Conservation (phyloP, 345 rosid genomes). For the Gossypium herbaceum region DNA sequence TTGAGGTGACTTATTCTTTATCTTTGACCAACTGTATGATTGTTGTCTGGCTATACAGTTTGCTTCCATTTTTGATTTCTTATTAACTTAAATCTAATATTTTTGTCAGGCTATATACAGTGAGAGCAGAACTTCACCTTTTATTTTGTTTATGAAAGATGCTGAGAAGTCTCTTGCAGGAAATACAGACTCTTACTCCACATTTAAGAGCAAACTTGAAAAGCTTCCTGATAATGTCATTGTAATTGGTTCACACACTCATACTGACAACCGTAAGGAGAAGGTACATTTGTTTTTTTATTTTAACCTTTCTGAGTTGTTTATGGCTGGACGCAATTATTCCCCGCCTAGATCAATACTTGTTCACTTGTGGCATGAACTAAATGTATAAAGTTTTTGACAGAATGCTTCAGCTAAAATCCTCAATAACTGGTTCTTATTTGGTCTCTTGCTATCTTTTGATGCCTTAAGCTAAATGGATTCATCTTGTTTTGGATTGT, state of each 20-base stretch:
- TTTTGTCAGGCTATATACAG: constrained; percentile 52
- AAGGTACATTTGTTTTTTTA: constrained; percentile 45
- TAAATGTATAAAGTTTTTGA: too few relatives aligned
- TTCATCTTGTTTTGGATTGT: background rate
- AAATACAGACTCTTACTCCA: constrained; percentile 53
- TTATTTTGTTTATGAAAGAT: constrained; percentile 89
- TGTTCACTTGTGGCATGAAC: too few relatives aligned
- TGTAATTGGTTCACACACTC: constrained; percentile 76
- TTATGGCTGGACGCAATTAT: too few relatives aligned
- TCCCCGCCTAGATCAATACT: too few relatives aligned
- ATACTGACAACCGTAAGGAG: constrained; percentile 64
- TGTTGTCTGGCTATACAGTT: constrained; percentile 5
- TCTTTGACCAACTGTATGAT: background rate
- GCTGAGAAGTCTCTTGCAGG: constrained; percentile 83
- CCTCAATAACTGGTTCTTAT: too few relatives aligned
- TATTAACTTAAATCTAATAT: constrained; percentile 8
- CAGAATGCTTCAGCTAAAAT: too few relatives aligned
- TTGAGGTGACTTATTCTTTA: constrained; percentile 56
- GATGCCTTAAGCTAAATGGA: background rate
- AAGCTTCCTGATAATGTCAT: constrained; percentile 75
- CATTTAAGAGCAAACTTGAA: constrained; percentile 65
- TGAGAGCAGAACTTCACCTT: constrained; percentile 75
- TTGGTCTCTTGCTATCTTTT: background rate
- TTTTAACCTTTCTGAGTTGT: background rate
- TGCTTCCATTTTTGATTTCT: constrained; percentile 15